Conservation (phyloP, 2,329 filamentous ascomycete species). For the Emericellopsis atlantica region DNA sequence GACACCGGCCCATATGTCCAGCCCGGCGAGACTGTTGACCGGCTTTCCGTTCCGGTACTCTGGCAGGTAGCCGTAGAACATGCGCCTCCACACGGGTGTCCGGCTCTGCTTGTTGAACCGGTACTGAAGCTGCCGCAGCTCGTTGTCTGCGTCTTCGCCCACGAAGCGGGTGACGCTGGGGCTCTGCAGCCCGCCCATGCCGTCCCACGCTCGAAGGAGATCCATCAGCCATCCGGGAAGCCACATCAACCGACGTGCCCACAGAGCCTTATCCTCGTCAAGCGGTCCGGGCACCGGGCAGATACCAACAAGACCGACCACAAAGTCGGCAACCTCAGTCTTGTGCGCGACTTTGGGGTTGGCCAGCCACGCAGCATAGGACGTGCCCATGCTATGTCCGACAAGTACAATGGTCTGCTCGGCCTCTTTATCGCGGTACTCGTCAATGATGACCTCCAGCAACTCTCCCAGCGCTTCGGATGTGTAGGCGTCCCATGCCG, state of each 20-base stretch:
- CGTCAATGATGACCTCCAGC: slow-evolving; percentile 60
- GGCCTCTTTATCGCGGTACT: slow-evolving; percentile 51
- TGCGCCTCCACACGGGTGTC: slow-evolving; percentile 71
- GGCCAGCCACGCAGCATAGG: slow-evolving; percentile 61
- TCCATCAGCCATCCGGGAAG: slow-evolving; percentile 65
- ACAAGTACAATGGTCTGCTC: slow-evolving; percentile 67
- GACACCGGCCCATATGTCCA: slow-evolving; percentile 60
- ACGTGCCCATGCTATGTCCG: slow-evolving; percentile 84
- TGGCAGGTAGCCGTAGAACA: slow-evolving; percentile 62
- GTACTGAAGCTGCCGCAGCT: slow-evolving; percentile 55
- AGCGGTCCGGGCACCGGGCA: slow-evolving; percentile 63
- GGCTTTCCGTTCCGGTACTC: slow-evolving; percentile 38
- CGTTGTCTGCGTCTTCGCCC: slow-evolving; percentile 49
- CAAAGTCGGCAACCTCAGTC: slow-evolving; percentile 42
- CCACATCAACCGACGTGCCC: slow-evolving; percentile 46
- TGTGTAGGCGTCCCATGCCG: slow-evolving; percentile 65
- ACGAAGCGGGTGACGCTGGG: slow-evolving; percentile 69
- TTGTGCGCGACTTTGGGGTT: slow-evolving; percentile 26
- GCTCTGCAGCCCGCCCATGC: slow-evolving; percentile 65
- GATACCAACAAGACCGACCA: slow-evolving; percentile 69
- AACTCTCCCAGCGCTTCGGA: slow-evolving; percentile 64
- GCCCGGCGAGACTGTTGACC: slow-evolving; percentile 54
- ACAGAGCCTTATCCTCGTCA: slow-evolving; percentile 25
- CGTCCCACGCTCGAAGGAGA: slow-evolving; percentile 65
- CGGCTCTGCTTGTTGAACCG: slow-evolving; percentile 73